Evolutionary conservation across 2,329 filamentous ascomycete genomes (phyloP).

Genomic region (Claviceps pazoutovae): DNA sequence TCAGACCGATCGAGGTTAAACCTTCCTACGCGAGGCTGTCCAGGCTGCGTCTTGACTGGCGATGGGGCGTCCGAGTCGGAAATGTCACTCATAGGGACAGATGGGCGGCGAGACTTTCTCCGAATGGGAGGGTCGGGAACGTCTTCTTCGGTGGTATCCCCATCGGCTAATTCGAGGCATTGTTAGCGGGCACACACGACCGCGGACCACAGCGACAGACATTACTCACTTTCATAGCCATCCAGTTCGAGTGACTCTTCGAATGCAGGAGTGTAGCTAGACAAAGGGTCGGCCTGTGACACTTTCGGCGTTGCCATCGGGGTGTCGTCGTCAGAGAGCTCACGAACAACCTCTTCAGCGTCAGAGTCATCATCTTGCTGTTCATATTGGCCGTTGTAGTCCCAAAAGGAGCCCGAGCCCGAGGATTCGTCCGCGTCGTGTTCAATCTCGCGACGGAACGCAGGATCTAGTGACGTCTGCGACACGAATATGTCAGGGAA

Average conservation of each 20-base stretch:
- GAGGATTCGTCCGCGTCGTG: constrained; percentile 47
- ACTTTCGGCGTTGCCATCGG: constrained; percentile 28
- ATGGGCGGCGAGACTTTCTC: constrained; percentile 32
- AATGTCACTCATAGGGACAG: constrained; percentile 22
- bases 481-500: constrained; percentile 70
- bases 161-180: constrained; percentile 31
- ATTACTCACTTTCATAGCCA: constrained; percentile 46
- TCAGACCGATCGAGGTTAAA: constrained; percentile 40
- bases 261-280: constrained; percentile 16
- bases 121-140: constrained; percentile 33
- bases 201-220: constrained; percentile 6
- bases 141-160: constrained; percentile 49
- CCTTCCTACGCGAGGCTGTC: constrained; percentile 39
- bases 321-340: constrained; percentile 27
- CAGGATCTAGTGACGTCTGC: constrained; percentile 57
- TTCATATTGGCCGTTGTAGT: constrained; percentile 37
- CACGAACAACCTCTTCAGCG: constrained; percentile 25
- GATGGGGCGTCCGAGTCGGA: constrained; percentile 38
- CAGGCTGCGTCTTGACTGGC: constrained; percentile 32
- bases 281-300: constrained; percentile 14
- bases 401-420: constrained; percentile 48
- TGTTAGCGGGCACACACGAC: constrained; percentile 6
- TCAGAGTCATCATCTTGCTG: constrained; percentile 24
- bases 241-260: constrained; percentile 31
- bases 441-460: constrained; percentile 61